Base-by-base conservation (phyloP, 208 protist species). In the Wallacemonas sp. region DNA sequence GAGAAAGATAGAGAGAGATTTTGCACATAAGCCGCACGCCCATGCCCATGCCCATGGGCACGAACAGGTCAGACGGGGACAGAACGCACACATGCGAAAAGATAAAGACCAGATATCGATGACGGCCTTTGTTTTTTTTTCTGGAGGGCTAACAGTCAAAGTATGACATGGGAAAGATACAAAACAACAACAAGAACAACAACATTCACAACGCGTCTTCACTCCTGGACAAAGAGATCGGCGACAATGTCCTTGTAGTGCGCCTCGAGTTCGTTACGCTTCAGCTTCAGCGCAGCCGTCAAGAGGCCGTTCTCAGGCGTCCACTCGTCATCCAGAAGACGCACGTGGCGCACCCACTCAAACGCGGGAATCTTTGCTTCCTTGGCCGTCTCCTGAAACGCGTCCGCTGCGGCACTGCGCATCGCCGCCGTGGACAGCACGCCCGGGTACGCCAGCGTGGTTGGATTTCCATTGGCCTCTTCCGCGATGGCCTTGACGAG, bases 231-330 rank as follows among this genome's bases (percentile, higher is more conserved):
- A 68, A 95, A 97, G 6, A 95, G 63, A 32, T 85, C 57, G 14
- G 57, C 49, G 58, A 97, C 95, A 2, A 73, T 55, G 17, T 70
- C 48, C 24, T 75, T 79, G 67, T 87, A 87, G 2, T 65, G 58
- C 30, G 74, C 56, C 14, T 79, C 69, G 67, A 90, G 82, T 9
- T 72, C 67, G 29, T 57, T 41, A 36, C 84, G 68, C 47, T 83
- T 85, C 21, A 90, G 64, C 57, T 90, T 90, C 57, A 74, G 67
- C 2, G 84, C 74, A 1, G 80, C 80, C n/a, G 84, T 90, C 39
- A 90, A 47, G 1, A 80, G 30, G 14, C 68, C 72, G 70, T 87
- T 90, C 61, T 90, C 84, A 12, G 74, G 65, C 1, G 80, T 90
- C 84, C 84, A 90, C 29, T 84, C 69, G 12, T 87, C 80, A 19